Conservation (phyloP, 208 protist species). For the Wallacemonas collosoma region DNA sequence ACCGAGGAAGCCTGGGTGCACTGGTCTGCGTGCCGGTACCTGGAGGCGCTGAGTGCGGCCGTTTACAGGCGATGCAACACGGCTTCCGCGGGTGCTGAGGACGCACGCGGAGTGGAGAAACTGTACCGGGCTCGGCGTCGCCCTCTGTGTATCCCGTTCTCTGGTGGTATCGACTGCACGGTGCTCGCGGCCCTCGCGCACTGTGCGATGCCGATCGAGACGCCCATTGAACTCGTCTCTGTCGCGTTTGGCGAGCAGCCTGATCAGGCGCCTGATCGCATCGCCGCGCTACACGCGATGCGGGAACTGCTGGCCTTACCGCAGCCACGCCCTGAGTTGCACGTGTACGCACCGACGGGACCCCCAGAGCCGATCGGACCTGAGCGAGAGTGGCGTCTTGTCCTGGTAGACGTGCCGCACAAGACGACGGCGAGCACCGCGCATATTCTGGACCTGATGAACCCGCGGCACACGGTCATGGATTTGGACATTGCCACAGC, state of each 20-base stretch:
- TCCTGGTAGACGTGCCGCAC: slow-evolving; percentile 86
- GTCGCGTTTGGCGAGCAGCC: slow-evolving; percentile 90
- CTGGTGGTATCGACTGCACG: slow-evolving; percentile 94
- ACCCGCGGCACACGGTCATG: slow-evolving; percentile 91
- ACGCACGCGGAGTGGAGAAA: slow-evolving; percentile 43
- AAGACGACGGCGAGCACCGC: slow-evolving; percentile 31
- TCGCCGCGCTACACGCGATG: slow-evolving; percentile 74
- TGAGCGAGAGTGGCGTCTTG: slow-evolving; percentile 84
- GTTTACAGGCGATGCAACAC: slow-evolving; percentile 64
- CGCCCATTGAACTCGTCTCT: slow-evolving; percentile 95
- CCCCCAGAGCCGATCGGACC: slow-evolving; percentile 1
- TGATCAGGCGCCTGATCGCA: slow-evolving; percentile 81
- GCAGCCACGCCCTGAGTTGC: slow-evolving; percentile 26
- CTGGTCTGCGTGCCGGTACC: slow-evolving; percentile 56
- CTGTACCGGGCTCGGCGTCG: slow-evolving; percentile 39
- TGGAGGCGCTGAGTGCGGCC: slow-evolving; percentile 71
- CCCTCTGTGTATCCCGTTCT: slow-evolving; percentile 91
- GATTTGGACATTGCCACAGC: slow-evolving; percentile 96
- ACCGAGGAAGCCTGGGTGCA: slow-evolving; percentile 42
- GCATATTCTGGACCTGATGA: slow-evolving; percentile 71
- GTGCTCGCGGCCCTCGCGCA: slow-evolving; percentile 92
- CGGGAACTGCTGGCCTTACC: slow-evolving; percentile 81
- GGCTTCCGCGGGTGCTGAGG: slow-evolving; percentile 44
- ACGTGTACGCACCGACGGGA: background rate
- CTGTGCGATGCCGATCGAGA: slow-evolving; percentile 69